Evolutionary conservation across 2,329 filamentous ascomycete genomes (phyloP), one percentile per base, ranked within the genome.

Genomic region (Trichoderma hamatum): DNA sequence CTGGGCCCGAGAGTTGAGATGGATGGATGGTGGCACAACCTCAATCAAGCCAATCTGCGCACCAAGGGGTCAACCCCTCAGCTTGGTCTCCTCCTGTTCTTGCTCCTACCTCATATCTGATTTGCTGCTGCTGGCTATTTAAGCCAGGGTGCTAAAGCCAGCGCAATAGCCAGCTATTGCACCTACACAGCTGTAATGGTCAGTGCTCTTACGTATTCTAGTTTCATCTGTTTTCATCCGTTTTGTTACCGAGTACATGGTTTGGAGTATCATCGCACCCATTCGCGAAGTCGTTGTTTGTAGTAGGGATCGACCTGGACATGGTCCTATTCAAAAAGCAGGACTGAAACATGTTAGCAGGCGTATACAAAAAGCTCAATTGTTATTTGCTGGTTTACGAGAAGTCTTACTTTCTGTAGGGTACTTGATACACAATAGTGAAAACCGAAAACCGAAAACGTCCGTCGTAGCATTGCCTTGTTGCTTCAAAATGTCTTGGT

Each of bases 11-110:
- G 32, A 64, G 49, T 64, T 55, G 61, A 64, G 61, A 64, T 64
- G 61, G 61, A 64, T 64, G 61, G 32, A 64, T 64, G 61, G 49
- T 64, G 49, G 24, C 51, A 64, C 49, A 64, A 55, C 30, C 61
- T 55, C 49, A 43, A 24, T 61, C 59, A 34, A 39, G 49, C 61
- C 61, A 64, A 64, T 55, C 49, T 21, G 49, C 32, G 16, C 32
- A 30, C 26, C 32, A 24, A 39, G 61, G 32, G 49, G 28, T 3
- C 7, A 13, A 10, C n/a, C 43, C 43, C 43, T 11, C 46, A 49
- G 21, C n/a, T 49, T 24, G 43, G 5, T 3, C 10, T 5, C 43
- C n/a, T 10, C 13, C 13, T 10, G 10, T 5, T 64, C n/a, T 26
- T 9, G 43, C 16, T n/a, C 61, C 32, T 19, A 54, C 19, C 11